A percentile compares a stretch with the other conserved stretches of the same genome.
phyloP scores from a whole-genome alignment of 2,329 filamentous ascomycete species.

The Stachybotrys elegans region DNA sequence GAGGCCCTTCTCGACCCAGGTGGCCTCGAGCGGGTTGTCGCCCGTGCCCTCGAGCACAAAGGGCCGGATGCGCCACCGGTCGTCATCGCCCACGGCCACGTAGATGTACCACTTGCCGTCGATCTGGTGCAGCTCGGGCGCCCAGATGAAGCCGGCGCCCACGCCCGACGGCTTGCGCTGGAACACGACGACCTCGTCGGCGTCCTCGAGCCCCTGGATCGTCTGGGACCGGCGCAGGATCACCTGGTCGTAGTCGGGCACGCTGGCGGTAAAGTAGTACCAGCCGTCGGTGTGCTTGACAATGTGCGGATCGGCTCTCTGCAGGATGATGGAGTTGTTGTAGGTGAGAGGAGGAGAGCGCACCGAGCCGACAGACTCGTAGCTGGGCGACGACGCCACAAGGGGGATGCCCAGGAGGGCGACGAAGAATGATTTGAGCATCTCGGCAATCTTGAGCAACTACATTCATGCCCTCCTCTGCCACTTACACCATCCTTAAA shows the following conservation, averaged over 20 bases:
- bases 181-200: constrained; percentile 20
- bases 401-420: too few species aligned
- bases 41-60: constrained; percentile 23
- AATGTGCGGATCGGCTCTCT: constrained; percentile 24
- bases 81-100: constrained; percentile 26
- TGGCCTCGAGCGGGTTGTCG: constrained; percentile 18
- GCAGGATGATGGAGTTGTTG: constrained; percentile 19
- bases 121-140: constrained; percentile 48
- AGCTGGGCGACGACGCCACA: too few species aligned
- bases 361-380: background rate
- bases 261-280: constrained; percentile 14
- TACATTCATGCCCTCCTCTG: too few species aligned
- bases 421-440: too few species aligned
- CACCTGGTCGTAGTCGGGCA: constrained; percentile 11
- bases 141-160: constrained; percentile 45
- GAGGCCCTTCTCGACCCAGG: constrained; percentile 21
- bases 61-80: constrained; percentile 14
- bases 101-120: constrained; percentile 50
- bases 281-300: constrained; percentile 18
- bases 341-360: constrained; percentile 15
- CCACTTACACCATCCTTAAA: too few species aligned
- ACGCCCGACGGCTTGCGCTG: constrained; percentile 32
- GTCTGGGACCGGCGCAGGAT: constrained; percentile 9
- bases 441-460: too few species aligned
- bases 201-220: constrained; percentile 9